Evolutionary conservation across 495 filamentous ascomycete species (phyloP), one percentile per base, ranked within the genome.

Genomic region (Penicillium pulvis): DNA sequence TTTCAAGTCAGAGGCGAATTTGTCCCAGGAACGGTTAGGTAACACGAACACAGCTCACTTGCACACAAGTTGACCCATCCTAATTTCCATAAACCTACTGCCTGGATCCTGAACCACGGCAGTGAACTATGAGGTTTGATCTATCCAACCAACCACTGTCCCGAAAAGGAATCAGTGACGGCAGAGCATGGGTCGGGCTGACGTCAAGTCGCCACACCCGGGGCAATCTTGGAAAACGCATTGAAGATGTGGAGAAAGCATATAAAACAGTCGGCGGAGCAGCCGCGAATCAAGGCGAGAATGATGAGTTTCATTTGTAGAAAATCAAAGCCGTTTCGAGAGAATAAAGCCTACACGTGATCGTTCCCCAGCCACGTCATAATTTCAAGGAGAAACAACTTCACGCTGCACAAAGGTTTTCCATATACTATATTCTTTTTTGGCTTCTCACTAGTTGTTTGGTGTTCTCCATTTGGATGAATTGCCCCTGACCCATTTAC

Each of bases 171-270:
- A 23, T 6, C 17, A 30, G 23, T 44, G 51, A 44, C 10, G 17
- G 24, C 51, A 53, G 46, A 42, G 42, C 42, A n/a, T 30, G 39
- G 31, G 16, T 43, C 48, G 44, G 55, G 44, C 51, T 69, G 68
- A 71, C 65, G 68, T 68, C 65, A 71, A 66, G 55, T 68, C 58
- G 63, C 65, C 68, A 70, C 65, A 51, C 49, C 33, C 36, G 52
- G 20, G 43, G 17, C 26, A 31, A 19, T 45, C 41, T 31, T 45
- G 39, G 35, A 44, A 44, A 28, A 28, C 41, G 24, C 5, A 0
- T 36, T 36, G 33, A 33, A 55, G 54, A 49, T 57, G 56, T 55
- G 55, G 31, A 57, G 61, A 39, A 51, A 36, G 53, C 26, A 39
- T 52, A 45, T 23, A 23, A 44, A 9, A 35, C 28, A 41, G 1